Evolutionary conservation across 306 rosid genomes (phyloP), one percentile per base, ranked within the genome.

Genomic region (Dalbergia oliveri): DNA sequence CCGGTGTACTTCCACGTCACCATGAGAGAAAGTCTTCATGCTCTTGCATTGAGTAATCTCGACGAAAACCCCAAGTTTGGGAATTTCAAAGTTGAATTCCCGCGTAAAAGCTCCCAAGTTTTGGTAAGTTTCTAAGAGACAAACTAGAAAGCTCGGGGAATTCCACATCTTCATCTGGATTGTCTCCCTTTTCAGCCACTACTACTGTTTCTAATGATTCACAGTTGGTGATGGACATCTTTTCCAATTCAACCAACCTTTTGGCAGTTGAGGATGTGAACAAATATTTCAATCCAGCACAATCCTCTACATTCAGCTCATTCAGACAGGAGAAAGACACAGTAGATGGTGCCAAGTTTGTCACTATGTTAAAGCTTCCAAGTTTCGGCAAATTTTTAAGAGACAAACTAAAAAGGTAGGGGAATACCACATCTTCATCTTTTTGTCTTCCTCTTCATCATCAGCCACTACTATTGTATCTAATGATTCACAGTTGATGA

Each of bases 281-380:
- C 23, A 84, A 61, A 47, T 75, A 14, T 14, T 44, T 0, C 73
- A 84, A n/a, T 14, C 54, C 26, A 11, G 16, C 12, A 14, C 87
- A 79, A 1, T 8, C 1, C 0, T 3, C 0, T 4, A 69, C 0
- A 4, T 0, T 12, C 16, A 84, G 0, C 0, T 1, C 5, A n/a
- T 15, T 39, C 23, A 82, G 50, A 51, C n/a, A 3, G 18, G 34
- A 23, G 73, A 82, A 62, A 39, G 77, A 75, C 5, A 66, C 60
- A 4, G 67, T n/a, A 5, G 77, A 60, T 26, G 70, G 39, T 9
- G 15, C 79, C 21, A 79, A 69, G n/a, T n/a, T n/a, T n/a, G n/a
- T n/a, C n/a, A n/a, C n/a, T 0, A 0, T 14, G 82, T 15, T 10
- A 21, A 21, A 21, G 23, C 23, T 21, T 1, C 1, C 23, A 21